Conservation (phyloP, 2,329 filamentous ascomycete species). For the Chaetomium sp. region DNA sequence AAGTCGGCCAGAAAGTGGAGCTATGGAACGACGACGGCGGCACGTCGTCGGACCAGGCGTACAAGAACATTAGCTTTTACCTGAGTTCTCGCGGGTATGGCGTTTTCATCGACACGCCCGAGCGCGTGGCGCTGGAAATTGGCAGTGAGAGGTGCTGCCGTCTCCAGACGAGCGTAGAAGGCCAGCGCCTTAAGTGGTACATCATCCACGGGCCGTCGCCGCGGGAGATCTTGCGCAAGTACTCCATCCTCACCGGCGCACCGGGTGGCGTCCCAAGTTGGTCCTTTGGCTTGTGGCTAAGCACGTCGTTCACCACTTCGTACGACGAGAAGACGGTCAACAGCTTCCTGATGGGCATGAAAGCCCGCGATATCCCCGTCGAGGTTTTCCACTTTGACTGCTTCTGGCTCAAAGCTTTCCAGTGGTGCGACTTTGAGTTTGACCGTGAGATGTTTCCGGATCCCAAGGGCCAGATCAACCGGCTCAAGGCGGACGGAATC, state of each 20-base stretch:
- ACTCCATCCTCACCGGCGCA: constrained; percentile 60
- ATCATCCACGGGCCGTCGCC: constrained; percentile 65
- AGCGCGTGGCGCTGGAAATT: constrained; percentile 64
- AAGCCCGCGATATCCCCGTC: constrained; percentile 55
- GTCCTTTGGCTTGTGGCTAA: constrained; percentile 73
- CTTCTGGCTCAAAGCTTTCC: constrained; percentile 71
- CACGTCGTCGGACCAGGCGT: constrained; percentile 62
- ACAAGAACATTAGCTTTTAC: constrained; percentile 67
- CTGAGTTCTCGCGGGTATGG: constrained; percentile 68
- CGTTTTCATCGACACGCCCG: constrained; percentile 66
- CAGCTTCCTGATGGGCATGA: constrained; percentile 64
- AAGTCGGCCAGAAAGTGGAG: constrained; percentile 63
- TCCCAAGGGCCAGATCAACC: constrained; percentile 55
- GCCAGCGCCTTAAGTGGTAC: constrained; percentile 66
- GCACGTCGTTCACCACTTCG: constrained; percentile 67
- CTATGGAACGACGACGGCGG: constrained; percentile 61
- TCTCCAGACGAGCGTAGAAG: constrained; percentile 62
- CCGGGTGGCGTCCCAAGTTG: constrained; percentile 61
- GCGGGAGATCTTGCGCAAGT: constrained; percentile 63
- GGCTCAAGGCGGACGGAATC: constrained; percentile 57
- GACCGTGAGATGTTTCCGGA: constrained; percentile 63
- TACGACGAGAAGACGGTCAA: constrained; percentile 65
- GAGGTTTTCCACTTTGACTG: constrained; percentile 72
- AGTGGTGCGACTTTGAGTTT: constrained; percentile 71
- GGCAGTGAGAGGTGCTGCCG: constrained; percentile 67